Evolutionary conservation across 805 yeast genomes (phyloP).

Genomic region (Pichia ethanolica): DNA sequence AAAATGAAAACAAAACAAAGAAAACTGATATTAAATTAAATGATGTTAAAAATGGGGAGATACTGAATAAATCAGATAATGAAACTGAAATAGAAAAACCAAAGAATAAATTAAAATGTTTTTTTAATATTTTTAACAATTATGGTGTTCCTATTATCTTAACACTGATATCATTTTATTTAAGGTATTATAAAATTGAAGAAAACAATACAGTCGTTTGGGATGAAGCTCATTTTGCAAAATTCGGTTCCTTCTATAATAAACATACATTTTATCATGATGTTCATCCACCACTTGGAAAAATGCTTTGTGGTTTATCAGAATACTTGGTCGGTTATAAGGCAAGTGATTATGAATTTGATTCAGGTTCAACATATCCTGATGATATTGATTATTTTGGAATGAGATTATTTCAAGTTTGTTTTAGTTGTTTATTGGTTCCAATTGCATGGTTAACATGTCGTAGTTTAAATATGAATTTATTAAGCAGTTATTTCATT

Average conservation of each 20-base stretch:
- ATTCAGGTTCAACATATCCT: slow-evolving; percentile 59
- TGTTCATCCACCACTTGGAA: slow-evolving; percentile 96
- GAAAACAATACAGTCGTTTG: slow-evolving; percentile 58
- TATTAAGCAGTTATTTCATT: slow-evolving; percentile 51
- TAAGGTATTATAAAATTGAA: slow-evolving; percentile 55
- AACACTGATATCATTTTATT: slow-evolving; percentile 40
- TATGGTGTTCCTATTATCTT: slow-evolving; percentile 35
- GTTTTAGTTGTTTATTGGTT: slow-evolving; percentile 57
- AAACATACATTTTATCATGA: slow-evolving; percentile 88
- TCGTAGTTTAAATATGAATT: slow-evolving; percentile 45
- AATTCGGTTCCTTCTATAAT: slow-evolving; percentile 87
- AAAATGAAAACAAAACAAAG: not conserved
- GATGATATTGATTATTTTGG: slow-evolving; percentile 49
- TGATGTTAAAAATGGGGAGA: not conserved
- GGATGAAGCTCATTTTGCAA: slow-evolving; percentile 94
- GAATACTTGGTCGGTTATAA: slow-evolving; percentile 48
- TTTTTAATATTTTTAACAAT: not conserved
- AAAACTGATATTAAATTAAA: not conserved
- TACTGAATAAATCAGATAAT: not conserved
- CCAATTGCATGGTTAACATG: slow-evolving; percentile 69
- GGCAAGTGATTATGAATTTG: slow-evolving; percentile 46
- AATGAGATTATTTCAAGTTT: slow-evolving; percentile 68
- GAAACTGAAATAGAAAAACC: not conserved
- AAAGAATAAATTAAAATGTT: not conserved
- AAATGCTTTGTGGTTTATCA: slow-evolving; percentile 81